phyloP scores from a whole-genome alignment of 257 asterid genomes.

The Fraxinus quadrangulata region DNA sequence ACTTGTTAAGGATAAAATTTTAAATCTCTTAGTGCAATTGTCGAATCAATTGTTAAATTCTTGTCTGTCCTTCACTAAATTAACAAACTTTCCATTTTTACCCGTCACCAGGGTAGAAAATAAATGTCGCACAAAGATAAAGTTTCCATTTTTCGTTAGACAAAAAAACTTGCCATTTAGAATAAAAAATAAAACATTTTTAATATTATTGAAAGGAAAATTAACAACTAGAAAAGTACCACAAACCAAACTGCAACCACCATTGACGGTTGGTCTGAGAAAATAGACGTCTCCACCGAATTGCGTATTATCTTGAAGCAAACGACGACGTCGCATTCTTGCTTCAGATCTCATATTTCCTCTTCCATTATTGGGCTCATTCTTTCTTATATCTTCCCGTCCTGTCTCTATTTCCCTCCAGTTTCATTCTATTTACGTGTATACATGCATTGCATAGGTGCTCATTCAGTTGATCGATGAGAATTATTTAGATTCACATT shows the following conservation, averaged over 20 bases:
- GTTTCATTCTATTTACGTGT: conserved; percentile 9
- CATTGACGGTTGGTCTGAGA: conserved; percentile 37
- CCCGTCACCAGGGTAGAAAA: neutral
- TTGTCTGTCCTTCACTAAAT: neutral
- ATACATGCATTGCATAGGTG: conserved; percentile 15
- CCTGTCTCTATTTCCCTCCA: conserved; percentile 15
- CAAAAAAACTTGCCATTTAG: neutral
- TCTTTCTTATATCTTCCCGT: conserved; percentile 19
- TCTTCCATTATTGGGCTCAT: conserved; percentile 24
- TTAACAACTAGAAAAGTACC: neutral
- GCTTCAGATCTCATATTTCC: conserved; percentile 55
- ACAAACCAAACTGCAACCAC: conserved; percentile 35
- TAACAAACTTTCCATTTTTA: neutral
- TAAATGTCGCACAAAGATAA: neutral
- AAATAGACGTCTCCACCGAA: conserved; percentile 35
- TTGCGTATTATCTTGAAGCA: conserved; percentile 45
- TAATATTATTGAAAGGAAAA: neutral
- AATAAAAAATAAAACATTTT: neutral
- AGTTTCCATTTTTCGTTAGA: neutral
- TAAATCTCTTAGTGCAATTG: too few species aligned
- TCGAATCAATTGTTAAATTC: neutral
- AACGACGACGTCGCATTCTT: conserved; percentile 55
- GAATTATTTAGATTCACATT: conserved; percentile 29
- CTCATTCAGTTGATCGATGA: conserved; percentile 31
- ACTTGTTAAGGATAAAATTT: too few species aligned